phyloP scores from a whole-genome alignment of 2,329 filamentous ascomycete species.

The Stemphylium lycopersici region DNA sequence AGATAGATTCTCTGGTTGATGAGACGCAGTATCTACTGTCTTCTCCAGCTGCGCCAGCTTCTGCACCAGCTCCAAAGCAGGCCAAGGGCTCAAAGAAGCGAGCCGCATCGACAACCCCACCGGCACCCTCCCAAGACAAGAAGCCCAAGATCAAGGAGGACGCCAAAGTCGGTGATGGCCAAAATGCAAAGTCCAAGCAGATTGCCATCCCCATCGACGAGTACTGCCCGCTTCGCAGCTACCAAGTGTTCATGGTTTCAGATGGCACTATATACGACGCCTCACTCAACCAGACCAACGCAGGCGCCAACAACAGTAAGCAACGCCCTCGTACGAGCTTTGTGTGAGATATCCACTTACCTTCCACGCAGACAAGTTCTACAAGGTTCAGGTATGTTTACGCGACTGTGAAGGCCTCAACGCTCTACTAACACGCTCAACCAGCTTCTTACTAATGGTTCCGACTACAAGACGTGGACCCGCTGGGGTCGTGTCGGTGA shows the following conservation, averaged over 20 bases:
- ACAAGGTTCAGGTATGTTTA: constrained; percentile 67
- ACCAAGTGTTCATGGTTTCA: constrained; percentile 69
- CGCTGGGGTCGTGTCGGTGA: constrained; percentile 80
- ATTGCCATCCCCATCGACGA: constrained; percentile 58
- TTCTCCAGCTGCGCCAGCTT: constrained; percentile 8
- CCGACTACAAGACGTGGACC: constrained; percentile 68
- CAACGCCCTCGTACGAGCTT: background rate
- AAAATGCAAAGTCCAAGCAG: constrained; percentile 51
- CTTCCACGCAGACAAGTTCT: constrained; percentile 68
- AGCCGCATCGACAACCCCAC: constrained; percentile 28
- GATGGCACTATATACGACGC: constrained; percentile 76
- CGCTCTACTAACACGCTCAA: background rate
- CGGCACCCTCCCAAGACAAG: constrained; percentile 23
- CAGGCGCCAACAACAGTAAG: constrained; percentile 68
- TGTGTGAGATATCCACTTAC: background rate
- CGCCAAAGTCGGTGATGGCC: constrained; percentile 52
- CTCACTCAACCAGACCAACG: constrained; percentile 78
- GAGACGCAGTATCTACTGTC: constrained; percentile 49
- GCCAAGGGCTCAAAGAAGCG: constrained; percentile 40
- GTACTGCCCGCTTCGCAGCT: constrained; percentile 40
- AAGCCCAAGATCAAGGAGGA: constrained; percentile 36
- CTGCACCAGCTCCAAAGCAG: constrained; percentile 12
- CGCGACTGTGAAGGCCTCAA: background rate
- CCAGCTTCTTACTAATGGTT: constrained; percentile 12
- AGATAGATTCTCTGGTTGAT: constrained; percentile 40